Percentiles rank a stretch among this genome's conserved stretches.
These are phyloP conservation scores for Simplicillium sp. DNA, from an alignment of 2,329 filamentous ascomycete species.

Conservation along the genomic window DNA sequence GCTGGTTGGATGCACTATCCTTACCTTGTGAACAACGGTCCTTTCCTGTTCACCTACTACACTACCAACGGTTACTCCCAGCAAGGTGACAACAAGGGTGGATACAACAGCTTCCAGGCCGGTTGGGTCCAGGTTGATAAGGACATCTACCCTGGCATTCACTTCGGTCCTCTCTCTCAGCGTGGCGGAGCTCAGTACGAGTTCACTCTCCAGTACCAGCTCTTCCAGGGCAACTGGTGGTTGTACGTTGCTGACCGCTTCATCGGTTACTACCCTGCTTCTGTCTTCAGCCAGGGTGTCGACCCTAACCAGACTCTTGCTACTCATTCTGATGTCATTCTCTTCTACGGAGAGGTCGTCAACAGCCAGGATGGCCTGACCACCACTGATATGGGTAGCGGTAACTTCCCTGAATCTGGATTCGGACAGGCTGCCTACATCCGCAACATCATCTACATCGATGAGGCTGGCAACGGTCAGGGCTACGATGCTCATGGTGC, in stretches of 20 bases:
- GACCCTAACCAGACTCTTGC: slow-evolving; percentile 5
- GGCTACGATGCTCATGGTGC: neutral
- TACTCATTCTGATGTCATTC: slow-evolving; percentile 4
- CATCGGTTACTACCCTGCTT: slow-evolving; percentile 11
- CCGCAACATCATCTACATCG: neutral
- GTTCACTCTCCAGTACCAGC: slow-evolving; percentile 7
- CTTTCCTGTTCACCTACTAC: slow-evolving; percentile 11
- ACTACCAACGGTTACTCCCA: slow-evolving; percentile 8
- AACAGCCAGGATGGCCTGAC: neutral
- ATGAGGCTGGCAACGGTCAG: neutral
- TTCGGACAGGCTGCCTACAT: neutral
- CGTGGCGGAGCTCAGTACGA: slow-evolving; percentile 7
- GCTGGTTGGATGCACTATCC: slow-evolving; percentile 11
- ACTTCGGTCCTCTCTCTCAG: slow-evolving; percentile 7
- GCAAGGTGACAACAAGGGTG: slow-evolving; percentile 8
- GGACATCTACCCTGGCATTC: slow-evolving; percentile 8
- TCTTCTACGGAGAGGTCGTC: slow-evolving; percentile 5
- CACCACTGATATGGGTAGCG: neutral
- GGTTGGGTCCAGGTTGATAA: slow-evolving; percentile 11
- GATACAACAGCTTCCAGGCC: slow-evolving; percentile 7
- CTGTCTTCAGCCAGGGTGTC: slow-evolving; percentile 5
- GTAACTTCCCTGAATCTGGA: neutral
- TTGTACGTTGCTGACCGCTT: slow-evolving; percentile 7
- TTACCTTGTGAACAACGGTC: slow-evolving; percentile 1
- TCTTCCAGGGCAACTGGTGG: slow-evolving; percentile 12